Conservation (phyloP, 495 filamentous ascomycete genomes). For the Viridothelium virens region DNA sequence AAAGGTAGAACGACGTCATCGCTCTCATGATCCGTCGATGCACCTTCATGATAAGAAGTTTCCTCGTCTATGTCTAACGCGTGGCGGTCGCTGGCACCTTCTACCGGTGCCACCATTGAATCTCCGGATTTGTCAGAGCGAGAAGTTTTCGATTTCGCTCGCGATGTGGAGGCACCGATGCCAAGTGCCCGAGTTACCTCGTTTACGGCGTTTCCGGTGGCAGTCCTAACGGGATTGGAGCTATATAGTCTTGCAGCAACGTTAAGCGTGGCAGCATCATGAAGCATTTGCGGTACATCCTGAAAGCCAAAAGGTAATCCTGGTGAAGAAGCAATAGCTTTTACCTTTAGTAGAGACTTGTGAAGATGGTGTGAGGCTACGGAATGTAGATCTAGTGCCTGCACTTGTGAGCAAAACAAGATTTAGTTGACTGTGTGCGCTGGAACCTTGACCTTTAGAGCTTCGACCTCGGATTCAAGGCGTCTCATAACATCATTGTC, state of each 20-base stretch:
- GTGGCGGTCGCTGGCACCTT: not conserved
- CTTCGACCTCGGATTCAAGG: constrained; percentile 64
- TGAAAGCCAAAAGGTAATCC: constrained; percentile 38
- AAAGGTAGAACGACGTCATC: not conserved
- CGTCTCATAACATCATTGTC: constrained; percentile 40
- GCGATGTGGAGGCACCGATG: not conserved
- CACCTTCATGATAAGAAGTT: not conserved
- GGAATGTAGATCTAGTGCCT: constrained; percentile 53
- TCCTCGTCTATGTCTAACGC: not conserved
- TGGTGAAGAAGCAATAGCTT: constrained; percentile 53
- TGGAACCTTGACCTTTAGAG: constrained; percentile 57
- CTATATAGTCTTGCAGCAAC: constrained; percentile 76
- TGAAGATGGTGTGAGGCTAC: constrained; percentile 63
- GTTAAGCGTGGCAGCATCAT: constrained; percentile 50
- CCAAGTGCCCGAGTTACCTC: constrained; percentile 56
- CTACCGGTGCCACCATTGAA: not conserved
- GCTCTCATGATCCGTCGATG: not conserved
- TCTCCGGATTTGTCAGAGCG: not conserved
- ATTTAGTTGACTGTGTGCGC: not conserved
- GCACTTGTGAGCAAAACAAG: constrained; percentile 9
- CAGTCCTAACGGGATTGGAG: constrained; percentile 62
- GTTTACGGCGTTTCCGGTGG: constrained; percentile 52
- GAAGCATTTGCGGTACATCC: constrained; percentile 35
- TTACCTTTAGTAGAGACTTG: constrained; percentile 66
- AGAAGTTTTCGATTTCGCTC: not conserved